A percentile compares a stretch with the other conserved stretches of the same genome.
Evolutionary conservation across 371 early-diverging fungal species (phyloP).

Genomic region (Sporodiniella umbellata): DNA sequence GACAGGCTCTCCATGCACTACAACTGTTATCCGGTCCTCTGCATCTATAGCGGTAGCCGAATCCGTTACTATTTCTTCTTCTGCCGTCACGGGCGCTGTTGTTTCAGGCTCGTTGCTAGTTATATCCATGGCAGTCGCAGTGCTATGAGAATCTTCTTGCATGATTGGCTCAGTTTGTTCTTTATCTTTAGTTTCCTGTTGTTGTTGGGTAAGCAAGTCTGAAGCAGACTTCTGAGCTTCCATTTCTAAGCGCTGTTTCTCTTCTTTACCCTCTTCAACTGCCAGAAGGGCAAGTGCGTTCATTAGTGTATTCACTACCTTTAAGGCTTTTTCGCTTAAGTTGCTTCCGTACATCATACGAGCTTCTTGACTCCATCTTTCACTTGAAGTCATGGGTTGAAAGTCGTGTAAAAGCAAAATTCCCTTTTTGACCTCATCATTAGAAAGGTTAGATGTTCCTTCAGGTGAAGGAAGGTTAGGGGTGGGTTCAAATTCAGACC

Average conservation of each 20-base stretch:
- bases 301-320: constrained; percentile 61
- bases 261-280: constrained; percentile 64
- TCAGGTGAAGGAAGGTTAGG: constrained; percentile 1
- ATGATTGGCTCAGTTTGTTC: constrained; percentile 12
- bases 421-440: constrained; percentile 35
- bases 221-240: constrained; percentile 13
- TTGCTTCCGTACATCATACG: constrained; percentile 74
- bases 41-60: too few species aligned
- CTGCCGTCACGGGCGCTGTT: constrained; percentile 8
- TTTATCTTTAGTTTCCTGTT: constrained; percentile 13
- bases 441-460: neutral
- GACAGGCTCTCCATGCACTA: constrained; percentile 55
- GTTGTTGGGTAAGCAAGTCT: constrained; percentile 3
- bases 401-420: constrained; percentile 64
- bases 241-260: constrained; percentile 37
- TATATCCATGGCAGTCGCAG: constrained; percentile 15
- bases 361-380: constrained; percentile 90
- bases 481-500: constrained; percentile 38
- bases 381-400: constrained; percentile 69
- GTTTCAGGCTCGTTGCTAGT: constrained; percentile 12
- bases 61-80: too few species aligned
- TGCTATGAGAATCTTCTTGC: constrained; percentile 31
- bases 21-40: constrained; percentile 34
- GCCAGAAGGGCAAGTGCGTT: constrained; percentile 75
- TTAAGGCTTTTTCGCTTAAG: constrained; percentile 55